Percentiles rank a stretch among this genome's conserved stretches.
phyloP scores from a whole-genome alignment of 768 basidiomycete species.

The Mycena rosella region DNA sequence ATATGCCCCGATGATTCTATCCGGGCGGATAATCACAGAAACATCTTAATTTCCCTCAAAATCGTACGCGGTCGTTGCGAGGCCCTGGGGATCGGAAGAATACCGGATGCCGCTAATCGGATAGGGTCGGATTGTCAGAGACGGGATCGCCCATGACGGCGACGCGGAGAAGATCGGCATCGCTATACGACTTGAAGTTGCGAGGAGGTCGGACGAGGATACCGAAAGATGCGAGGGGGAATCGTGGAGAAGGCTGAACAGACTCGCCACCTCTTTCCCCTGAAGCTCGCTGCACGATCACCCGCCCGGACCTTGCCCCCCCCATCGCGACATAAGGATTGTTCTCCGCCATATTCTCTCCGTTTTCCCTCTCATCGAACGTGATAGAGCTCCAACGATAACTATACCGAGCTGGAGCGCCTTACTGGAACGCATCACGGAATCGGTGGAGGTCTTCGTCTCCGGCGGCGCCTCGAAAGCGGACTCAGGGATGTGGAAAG shows the following conservation, averaged over 20 bases:
- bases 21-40: constrained; percentile 20
- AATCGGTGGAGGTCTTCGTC: background rate
- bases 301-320: constrained; percentile 10
- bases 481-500: constrained; percentile 9
- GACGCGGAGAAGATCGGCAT: background rate
- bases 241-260: constrained; percentile 8
- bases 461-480: background rate
- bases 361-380: constrained; percentile 1
- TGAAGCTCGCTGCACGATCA: constrained; percentile 10
- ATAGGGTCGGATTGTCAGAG: background rate
- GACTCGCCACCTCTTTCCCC: background rate
- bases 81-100: background rate
- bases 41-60: background rate
- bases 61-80: constrained; percentile 11
- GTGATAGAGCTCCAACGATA: constrained; percentile 20
- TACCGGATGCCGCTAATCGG: background rate
- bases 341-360: background rate
- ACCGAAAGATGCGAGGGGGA: constrained; percentile 6
- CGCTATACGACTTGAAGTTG: background rate
- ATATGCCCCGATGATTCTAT: constrained; percentile 26
- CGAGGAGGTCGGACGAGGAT: background rate
- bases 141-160: background rate
- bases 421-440: constrained; percentile 21
- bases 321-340: constrained; percentile 19
- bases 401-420: constrained; percentile 28